Conservation (phyloP, 495 filamentous ascomycete genomes). For the Alectoria sarmentosa region DNA sequence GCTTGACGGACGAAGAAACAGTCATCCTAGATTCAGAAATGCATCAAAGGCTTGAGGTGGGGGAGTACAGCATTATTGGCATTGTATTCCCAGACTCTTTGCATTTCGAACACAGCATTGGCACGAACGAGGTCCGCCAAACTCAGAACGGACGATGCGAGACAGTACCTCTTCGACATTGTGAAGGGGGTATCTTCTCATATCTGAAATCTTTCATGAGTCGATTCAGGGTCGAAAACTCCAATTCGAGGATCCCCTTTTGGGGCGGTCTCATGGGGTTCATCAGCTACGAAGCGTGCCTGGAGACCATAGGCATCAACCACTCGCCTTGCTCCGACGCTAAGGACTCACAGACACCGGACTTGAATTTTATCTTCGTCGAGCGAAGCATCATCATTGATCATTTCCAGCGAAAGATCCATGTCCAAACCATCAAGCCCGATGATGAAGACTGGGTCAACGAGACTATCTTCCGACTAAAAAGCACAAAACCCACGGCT, state of each 20-base stretch:
- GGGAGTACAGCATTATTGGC: slow-evolving; percentile 62
- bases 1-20: slow-evolving; percentile 34
- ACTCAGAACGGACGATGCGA: slow-evolving; percentile 24
- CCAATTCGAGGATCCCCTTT: slow-evolving; percentile 51
- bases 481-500: no score
- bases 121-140: slow-evolving; percentile 31
- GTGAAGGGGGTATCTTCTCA: slow-evolving; percentile 44
- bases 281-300: slow-evolving; percentile 80
- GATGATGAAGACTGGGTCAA: slow-evolving; percentile 40
- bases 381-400: slow-evolving; percentile 77
- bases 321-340: slow-evolving; percentile 16
- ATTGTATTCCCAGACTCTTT: slow-evolving; percentile 45
- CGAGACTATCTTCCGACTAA: slow-evolving; percentile 20
- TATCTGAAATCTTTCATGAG: slow-evolving; percentile 54
- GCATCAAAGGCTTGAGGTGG: slow-evolving; percentile 39
- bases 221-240: slow-evolving; percentile 39
- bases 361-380: slow-evolving; percentile 71
- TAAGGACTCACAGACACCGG: slow-evolving; percentile 36
- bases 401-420: slow-evolving; percentile 50
- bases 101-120: slow-evolving; percentile 47
- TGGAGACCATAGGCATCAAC: slow-evolving; percentile 51
- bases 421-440: slow-evolving; percentile 55
- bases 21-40: slow-evolving; percentile 48
- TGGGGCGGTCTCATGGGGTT: slow-evolving; percentile 88
- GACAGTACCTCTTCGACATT: slow-evolving; percentile 20